Percentiles rank a stretch among this genome's conserved stretches.
Evolutionary conservation across 441 rosid species (phyloP).

Genomic region (Gossypium lobatum): DNA sequence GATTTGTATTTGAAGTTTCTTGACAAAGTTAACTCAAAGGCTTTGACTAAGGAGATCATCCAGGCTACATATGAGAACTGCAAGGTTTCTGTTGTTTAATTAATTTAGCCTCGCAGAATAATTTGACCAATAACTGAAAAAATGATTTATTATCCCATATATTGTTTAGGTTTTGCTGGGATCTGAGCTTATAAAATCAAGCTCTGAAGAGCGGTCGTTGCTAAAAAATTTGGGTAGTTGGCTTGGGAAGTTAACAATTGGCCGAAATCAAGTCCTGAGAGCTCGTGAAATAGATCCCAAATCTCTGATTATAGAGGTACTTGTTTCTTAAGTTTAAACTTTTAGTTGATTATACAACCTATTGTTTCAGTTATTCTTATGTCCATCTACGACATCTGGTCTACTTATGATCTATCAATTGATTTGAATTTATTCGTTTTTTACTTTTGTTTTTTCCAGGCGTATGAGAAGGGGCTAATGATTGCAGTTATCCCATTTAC

Average conservation of each 20-base stretch:
- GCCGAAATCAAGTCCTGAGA: constrained; percentile 86
- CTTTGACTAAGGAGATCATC: constrained; percentile 79
- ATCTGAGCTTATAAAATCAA: constrained; percentile 96
- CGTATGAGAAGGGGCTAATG: constrained; percentile 98
- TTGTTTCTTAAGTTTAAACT: constrained; percentile 8
- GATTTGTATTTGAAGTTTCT: constrained; percentile 93
- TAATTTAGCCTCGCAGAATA: background rate
- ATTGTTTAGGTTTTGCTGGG: constrained; percentile 81
- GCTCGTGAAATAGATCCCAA: constrained; percentile 98
- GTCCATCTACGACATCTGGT: constrained; percentile 3
- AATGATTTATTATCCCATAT: constrained; percentile 5
- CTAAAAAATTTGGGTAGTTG: constrained; percentile 98
- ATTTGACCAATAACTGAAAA: background rate
- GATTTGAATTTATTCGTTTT: background rate
- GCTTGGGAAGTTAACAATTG: constrained; percentile 98
- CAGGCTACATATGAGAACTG: constrained; percentile 96
- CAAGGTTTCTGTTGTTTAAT: constrained; percentile 55
- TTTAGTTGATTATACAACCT: background rate
- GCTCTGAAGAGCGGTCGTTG: constrained; percentile 93
- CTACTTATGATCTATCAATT: constrained; percentile 8
- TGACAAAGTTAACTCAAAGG: constrained; percentile 83
- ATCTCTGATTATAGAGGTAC: constrained; percentile 92
- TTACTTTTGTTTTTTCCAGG: constrained; percentile 39
- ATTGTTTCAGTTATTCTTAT: background rate
- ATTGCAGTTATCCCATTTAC: constrained; percentile 99